A percentile compares a stretch with the other conserved stretches of the same genome.
phyloP scores from a whole-genome alignment of 495 filamentous ascomycete species.

The Hypomontagnella monticulosa region DNA sequence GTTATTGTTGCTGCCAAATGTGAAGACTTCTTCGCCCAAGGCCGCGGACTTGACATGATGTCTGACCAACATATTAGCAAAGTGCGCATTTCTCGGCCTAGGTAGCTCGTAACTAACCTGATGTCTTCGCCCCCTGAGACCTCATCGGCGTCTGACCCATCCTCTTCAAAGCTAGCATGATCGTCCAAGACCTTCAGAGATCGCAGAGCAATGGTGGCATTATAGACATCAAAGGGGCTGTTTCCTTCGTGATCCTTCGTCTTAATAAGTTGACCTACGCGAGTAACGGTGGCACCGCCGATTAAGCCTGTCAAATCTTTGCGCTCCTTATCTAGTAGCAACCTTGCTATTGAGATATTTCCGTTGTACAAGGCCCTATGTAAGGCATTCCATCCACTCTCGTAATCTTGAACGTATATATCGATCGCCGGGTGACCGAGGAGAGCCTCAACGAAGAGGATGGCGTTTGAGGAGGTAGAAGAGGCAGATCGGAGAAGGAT shows the following conservation, averaged over 20 bases:
- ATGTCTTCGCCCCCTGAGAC: constrained; percentile 36
- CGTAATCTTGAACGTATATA: constrained; percentile 83
- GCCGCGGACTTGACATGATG: constrained; percentile 44
- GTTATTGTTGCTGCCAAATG: constrained; percentile 96
- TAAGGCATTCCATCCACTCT: constrained; percentile 95
- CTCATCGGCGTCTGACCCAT: constrained; percentile 56
- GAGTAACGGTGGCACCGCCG: constrained; percentile 54
- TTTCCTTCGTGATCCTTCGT: constrained; percentile 95
- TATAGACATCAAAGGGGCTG: constrained; percentile 92
- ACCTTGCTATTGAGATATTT: constrained; percentile 84
- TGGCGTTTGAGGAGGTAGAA: constrained; percentile 70
- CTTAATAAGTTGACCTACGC: constrained; percentile 78
- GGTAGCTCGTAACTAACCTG: constrained; percentile 27
- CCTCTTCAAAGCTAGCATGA: constrained; percentile 42
- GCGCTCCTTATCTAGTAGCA: constrained; percentile 79
- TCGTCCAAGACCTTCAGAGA: constrained; percentile 48
- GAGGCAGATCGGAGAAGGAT: constrained; percentile 88
- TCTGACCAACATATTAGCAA: constrained; percentile 25
- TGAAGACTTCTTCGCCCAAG: constrained; percentile 85
- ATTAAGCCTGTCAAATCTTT: constrained; percentile 67
- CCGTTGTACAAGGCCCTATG: constrained; percentile 94
- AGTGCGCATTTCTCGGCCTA: not conserved
- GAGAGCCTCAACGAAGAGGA: constrained; percentile 77
- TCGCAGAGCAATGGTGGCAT: constrained; percentile 76
- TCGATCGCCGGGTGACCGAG: constrained; percentile 85